Percentiles rank a stretch among this genome's conserved stretches.
Conservation (phyloP, 371 early-diverging fungal species). For the Pancytospora philotis region DNA sequence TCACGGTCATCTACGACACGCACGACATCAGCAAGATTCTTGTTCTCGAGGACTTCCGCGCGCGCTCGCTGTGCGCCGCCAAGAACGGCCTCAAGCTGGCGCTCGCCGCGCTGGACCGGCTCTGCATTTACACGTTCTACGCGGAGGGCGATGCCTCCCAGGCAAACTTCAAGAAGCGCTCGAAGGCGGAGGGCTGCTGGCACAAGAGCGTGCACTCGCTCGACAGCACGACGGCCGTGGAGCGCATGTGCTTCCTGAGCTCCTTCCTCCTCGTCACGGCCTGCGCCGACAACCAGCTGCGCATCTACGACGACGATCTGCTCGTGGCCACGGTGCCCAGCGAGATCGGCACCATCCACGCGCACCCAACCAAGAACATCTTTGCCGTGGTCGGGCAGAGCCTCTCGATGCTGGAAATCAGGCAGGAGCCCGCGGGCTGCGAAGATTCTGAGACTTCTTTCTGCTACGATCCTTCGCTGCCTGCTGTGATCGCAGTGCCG, state of each 20-base stretch:
- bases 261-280: conserved; percentile 40
- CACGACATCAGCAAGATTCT: conserved; percentile 41
- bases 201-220: conserved; percentile 19
- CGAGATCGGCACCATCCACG: conserved; percentile 23
- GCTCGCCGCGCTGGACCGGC: not conserved
- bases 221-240: not conserved
- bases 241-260: conserved; percentile 42
- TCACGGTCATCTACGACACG: conserved; percentile 52
- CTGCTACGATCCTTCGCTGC: no score
- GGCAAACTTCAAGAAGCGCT: conserved; percentile 37
- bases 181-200: conserved; percentile 39
- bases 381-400: conserved; percentile 29
- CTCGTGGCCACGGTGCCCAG: conserved; percentile 5
- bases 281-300: conserved; percentile 42
- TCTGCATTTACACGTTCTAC: conserved; percentile 29
- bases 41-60: conserved; percentile 54
- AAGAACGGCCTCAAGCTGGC: conserved; percentile 52
- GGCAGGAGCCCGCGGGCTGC: not conserved
- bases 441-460: no score
- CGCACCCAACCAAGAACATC: conserved; percentile 41
- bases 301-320: conserved; percentile 38
- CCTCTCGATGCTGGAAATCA: conserved; percentile 30
- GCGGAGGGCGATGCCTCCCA: conserved; percentile 11
- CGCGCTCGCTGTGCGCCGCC: conserved; percentile 49
- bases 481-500: no score